These are phyloP conservation scores for Podaxis sp. DNA, from an alignment of 768 basidiomycete genomes.

Conservation along the genomic window DNA sequence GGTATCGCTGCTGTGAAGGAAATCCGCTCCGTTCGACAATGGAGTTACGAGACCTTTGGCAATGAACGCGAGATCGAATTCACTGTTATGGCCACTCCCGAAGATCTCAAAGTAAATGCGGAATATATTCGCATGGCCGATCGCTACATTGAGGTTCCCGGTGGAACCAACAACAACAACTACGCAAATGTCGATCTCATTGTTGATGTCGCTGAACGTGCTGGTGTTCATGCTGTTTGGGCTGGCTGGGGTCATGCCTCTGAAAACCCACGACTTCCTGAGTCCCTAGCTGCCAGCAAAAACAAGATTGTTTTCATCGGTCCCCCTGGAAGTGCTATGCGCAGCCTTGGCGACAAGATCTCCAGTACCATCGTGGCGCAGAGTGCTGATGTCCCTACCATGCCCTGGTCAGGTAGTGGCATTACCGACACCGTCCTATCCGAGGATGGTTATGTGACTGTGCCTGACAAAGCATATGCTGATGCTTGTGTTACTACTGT, in stretches of 20 bases:
- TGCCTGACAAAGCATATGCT: slow-evolving; percentile 86
- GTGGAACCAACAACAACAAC: slow-evolving; percentile 98
- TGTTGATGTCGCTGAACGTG: slow-evolving; percentile 94
- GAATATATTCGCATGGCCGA: slow-evolving; percentile 99
- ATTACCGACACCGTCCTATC: slow-evolving; percentile 85
- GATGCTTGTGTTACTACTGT: slow-evolving; percentile 85
- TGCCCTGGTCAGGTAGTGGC: slow-evolving; percentile 98
- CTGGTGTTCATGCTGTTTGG: slow-evolving; percentile 99
- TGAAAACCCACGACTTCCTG: slow-evolving; percentile 95
- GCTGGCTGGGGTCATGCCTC: slow-evolving; percentile 99
- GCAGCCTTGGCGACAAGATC: slow-evolving; percentile 98
- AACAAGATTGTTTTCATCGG: slow-evolving; percentile 99
- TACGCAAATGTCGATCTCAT: slow-evolving; percentile 99
- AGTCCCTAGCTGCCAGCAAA: slow-evolving; percentile 86
- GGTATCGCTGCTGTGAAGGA: slow-evolving; percentile 99
- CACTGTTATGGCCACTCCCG: slow-evolving; percentile 99
- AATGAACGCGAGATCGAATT: slow-evolving; percentile 95
- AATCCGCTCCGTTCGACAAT: slow-evolving; percentile 97
- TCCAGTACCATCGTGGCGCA: slow-evolving; percentile 99
- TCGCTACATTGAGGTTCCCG: slow-evolving; percentile 97
- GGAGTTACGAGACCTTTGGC: slow-evolving; percentile 99
- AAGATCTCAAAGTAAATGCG: slow-evolving; percentile 97
- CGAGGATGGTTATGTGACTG: slow-evolving; percentile 85
- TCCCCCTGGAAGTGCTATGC: slow-evolving; percentile 97
- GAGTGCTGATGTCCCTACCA: slow-evolving; percentile 92